These are phyloP conservation scores for Neurospora discreta DNA, from an alignment of 495 filamentous ascomycete species.

Conservation along the genomic window DNA sequence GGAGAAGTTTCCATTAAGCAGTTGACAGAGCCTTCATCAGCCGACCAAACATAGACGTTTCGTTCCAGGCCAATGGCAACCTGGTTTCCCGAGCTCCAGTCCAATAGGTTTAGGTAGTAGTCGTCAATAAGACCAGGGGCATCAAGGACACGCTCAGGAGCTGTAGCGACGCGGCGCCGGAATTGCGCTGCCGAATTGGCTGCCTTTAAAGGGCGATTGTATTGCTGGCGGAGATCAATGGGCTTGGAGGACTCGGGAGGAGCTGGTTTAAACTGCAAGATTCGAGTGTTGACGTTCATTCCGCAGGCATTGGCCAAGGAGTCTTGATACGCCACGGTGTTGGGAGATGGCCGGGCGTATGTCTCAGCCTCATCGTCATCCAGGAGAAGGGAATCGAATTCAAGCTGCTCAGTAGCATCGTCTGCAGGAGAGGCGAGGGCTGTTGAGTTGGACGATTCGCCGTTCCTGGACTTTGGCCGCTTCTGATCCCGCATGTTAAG, in stretches of 20 bases:
- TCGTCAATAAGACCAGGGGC: conserved; percentile 93
- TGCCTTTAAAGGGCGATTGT: conserved; percentile 88
- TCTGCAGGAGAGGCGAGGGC: conserved; percentile 65
- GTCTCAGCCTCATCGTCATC: conserved; percentile 35
- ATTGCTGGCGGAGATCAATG: conserved; percentile 92
- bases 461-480: conserved; percentile 54
- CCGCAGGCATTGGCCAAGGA: conserved; percentile 87
- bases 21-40: conserved; percentile 78
- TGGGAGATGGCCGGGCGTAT: conserved; percentile 74
- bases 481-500: conserved; percentile 52
- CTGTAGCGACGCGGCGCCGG: conserved; percentile 81
- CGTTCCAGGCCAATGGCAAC: conserved; percentile 96
- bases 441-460: conserved; percentile 48
- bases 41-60: conserved; percentile 98
- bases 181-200: conserved; percentile 68
- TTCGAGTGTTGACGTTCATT: conserved; percentile 83
- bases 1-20: conserved; percentile 73
- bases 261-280: conserved; percentile 97
- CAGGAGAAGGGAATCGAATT: conserved; percentile 32
- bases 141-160: conserved; percentile 94
- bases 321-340: conserved; percentile 83
- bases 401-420: conserved; percentile 48
- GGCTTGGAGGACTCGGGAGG: conserved; percentile 95
- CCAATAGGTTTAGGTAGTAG: conserved; percentile 96
- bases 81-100: conserved; percentile 97